Conservation (phyloP, 495 filamentous ascomycete species). For the Chaetomium tenue region DNA sequence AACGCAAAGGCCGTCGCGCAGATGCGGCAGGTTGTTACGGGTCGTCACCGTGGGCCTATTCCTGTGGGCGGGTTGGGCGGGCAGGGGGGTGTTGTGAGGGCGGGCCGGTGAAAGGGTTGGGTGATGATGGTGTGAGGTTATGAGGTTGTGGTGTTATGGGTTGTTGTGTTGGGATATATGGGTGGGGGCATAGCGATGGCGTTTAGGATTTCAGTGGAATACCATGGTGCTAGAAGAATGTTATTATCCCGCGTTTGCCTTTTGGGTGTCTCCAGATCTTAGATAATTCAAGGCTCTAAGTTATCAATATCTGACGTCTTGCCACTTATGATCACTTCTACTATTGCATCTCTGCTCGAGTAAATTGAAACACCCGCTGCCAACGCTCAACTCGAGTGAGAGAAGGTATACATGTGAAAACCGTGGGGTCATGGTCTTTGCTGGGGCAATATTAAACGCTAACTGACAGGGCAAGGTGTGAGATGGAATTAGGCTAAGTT, state of each 20-base stretch:
- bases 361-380: too few relatives aligned
- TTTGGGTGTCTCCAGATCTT: too few relatives aligned
- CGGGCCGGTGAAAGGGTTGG: neutral
- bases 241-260: neutral
- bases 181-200: constrained; percentile 19
- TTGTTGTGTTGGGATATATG: neutral
- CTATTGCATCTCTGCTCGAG: too few relatives aligned
- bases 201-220: constrained; percentile 7
- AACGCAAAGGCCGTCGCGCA: constrained; percentile 66
- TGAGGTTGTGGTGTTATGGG: neutral
- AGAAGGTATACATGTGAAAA: too few relatives aligned
- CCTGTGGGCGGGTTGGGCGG: constrained; percentile 9
- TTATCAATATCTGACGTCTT: too few relatives aligned
- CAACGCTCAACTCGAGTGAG: too few relatives aligned
- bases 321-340: too few relatives aligned
- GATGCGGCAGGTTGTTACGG: constrained; percentile 58
- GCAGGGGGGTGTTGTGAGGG: constrained; percentile 8
- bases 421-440: too few relatives aligned
- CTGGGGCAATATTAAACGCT: too few relatives aligned
- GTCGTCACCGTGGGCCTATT: constrained; percentile 19
- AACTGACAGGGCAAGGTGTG: too few relatives aligned
- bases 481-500: too few relatives aligned
- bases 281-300: too few relatives aligned
- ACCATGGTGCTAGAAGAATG: neutral
- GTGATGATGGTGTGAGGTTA: neutral